Evolutionary conservation across 2,329 filamentous ascomycete genomes (phyloP), one percentile per base, ranked within the genome.

Genomic region (Orbilia brochopaga): DNA sequence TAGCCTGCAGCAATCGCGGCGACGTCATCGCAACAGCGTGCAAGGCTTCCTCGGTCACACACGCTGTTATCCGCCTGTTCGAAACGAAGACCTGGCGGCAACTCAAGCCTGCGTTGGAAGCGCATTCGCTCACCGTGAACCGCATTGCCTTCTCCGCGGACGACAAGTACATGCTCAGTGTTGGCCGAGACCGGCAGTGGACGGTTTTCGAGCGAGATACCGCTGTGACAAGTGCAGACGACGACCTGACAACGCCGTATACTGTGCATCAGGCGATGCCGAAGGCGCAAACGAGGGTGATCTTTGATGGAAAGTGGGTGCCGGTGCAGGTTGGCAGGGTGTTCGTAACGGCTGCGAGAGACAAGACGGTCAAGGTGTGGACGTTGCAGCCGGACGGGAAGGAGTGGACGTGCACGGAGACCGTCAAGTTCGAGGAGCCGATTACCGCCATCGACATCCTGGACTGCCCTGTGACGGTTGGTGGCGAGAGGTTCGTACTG

Each of bases 181-280:
- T 97, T 1, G 93, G 94, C 1, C 84, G 94, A 69, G 94, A 99
- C 79, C 84, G 94, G 11, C 91, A 96, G 79, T 99, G 93, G 92
- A 88, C 87, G 0, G 82, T 97, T 0, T 99, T 93, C 78, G 81
- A 85, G 76, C 23, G 77, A 77, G 2, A 58, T 72, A 15, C 78
- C 77, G 4, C 78, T 75, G n/a, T n/a, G n/a, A n/a, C n/a, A n/a
- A n/a, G n/a, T n/a, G 35, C 76, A 74, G 32, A 63, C 1, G 77
- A 78, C 1, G 76, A 55, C 35, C 69, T 75, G 19, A 69, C 61
- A 2, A 74, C 17, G 13, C 73, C 76, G 30, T 97, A 90, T 76
- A 80, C 79, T 23, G 81, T 88, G 1, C 79, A 85, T 42, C 82
- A 87, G 73, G 82, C 85, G 1, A 91, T 96, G 76, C 85, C 87